phyloP scores from a whole-genome alignment of 1,139 yeast genomes.

The Protomyces pachydermus region DNA sequence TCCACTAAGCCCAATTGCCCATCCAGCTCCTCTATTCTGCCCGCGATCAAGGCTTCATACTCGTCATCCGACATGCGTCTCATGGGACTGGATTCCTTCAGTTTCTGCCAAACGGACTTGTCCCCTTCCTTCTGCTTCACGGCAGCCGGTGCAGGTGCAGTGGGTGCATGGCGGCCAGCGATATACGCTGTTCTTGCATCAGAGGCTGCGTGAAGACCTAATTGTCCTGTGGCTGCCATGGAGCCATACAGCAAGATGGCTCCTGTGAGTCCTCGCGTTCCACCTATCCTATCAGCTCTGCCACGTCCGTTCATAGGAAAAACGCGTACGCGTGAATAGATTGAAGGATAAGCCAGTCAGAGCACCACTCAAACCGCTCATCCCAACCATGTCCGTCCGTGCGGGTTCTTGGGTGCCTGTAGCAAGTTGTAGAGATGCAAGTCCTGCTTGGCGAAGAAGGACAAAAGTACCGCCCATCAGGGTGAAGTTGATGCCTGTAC shows the following conservation, averaged over 20 bases:
- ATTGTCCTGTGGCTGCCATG: conserved; percentile 5
- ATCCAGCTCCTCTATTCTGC: conserved; percentile 3
- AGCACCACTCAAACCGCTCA: conserved; percentile 9
- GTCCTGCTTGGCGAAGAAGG: conserved; percentile 5
- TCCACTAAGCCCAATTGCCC: conserved; percentile 17
- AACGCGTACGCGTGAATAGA: neutral
- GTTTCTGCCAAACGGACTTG: conserved; percentile 17
- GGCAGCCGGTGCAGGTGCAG: neutral
- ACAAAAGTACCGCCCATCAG: conserved; percentile 15
- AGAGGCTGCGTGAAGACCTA: neutral
- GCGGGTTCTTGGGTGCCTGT: neutral
- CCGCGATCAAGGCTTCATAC: conserved; percentile 11
- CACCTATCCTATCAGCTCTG: neutral
- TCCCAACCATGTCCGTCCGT: neutral
- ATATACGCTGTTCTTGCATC: neutral
- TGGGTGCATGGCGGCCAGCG: neutral
- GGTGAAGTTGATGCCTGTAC: conserved; percentile 9
- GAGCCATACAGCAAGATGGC: conserved; percentile 15
- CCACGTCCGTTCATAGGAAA: neutral
- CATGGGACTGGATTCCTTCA: conserved; percentile 13
- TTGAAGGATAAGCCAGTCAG: conserved; percentile 9
- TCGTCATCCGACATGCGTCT: conserved; percentile 18
- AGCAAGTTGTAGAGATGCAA: neutral
- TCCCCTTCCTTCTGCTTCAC: conserved; percentile 8
- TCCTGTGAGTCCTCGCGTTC: conserved; percentile 7